A percentile compares a stretch with the other conserved stretches of the same genome.
Evolutionary conservation across 2,329 filamentous ascomycete species (phyloP).

Genomic region (Cladosporium sp.): DNA sequence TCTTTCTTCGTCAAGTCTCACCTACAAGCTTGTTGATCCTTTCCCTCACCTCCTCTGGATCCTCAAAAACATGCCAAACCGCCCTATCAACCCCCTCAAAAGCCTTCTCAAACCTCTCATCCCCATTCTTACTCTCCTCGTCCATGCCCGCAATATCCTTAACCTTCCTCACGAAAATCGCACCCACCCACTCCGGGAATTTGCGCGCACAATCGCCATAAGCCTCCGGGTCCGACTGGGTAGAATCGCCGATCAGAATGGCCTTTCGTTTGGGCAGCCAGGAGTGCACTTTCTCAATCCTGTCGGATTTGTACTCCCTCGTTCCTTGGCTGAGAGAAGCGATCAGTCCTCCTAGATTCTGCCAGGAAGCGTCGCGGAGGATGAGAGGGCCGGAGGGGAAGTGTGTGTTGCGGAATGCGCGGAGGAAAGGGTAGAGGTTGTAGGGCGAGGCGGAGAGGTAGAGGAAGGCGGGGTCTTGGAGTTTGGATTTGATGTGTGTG

Average conservation of each 20-base stretch:
- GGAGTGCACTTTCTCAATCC: constrained; percentile 69
- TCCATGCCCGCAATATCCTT: constrained; percentile 68
- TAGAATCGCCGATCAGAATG: constrained; percentile 84
- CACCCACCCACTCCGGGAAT: constrained; percentile 70
- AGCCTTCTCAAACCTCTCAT: constrained; percentile 72
- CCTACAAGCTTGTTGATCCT: too few species aligned
- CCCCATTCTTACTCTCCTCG: constrained; percentile 63
- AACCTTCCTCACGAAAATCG: constrained; percentile 83
- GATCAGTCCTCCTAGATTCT: constrained; percentile 74
- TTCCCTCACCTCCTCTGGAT: constrained; percentile 66
- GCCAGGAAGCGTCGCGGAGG: constrained; percentile 79
- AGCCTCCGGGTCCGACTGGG: constrained; percentile 83
- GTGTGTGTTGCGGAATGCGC: constrained; percentile 62
- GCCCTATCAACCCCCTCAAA: constrained; percentile 68
- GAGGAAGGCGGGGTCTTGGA: constrained; percentile 70
- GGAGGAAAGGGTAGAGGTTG: constrained; percentile 86
- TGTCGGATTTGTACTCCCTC: constrained; percentile 77
- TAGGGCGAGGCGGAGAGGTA: constrained; percentile 93
- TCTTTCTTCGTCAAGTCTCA: too few species aligned
- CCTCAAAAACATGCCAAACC: constrained; percentile 78
- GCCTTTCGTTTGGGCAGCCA: constrained; percentile 78
- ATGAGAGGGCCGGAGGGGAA: constrained; percentile 78
- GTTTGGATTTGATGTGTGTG: constrained; percentile 52
- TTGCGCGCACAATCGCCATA: constrained; percentile 73
- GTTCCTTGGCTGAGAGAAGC: constrained; percentile 75